Base-by-base conservation (phyloP, 805 yeast species). In the Kluyveromyces wickerhamii region DNA sequence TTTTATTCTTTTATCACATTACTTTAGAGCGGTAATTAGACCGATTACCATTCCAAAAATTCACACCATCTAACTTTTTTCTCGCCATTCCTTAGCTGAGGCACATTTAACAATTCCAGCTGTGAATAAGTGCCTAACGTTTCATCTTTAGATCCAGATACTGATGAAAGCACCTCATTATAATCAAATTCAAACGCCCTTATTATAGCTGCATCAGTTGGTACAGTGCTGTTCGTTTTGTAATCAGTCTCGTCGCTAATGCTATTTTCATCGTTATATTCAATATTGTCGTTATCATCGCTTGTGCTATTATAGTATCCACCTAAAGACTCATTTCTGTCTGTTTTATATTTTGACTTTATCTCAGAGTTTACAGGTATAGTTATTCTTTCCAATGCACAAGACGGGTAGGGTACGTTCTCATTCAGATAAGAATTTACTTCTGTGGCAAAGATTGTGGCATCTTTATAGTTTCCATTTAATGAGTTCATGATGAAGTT, bases 391-490 rank as follows among this genome's bases (percentile, higher is more conserved):
- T 54, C 59, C 44, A 47, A 44, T 5, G 43, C 35, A 19, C 34
- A 47, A 4, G 45, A 39, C 7, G 54, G 48, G 5, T 35, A 28
- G 4, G 59, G 59, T 26, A 54, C 35, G 19, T 42, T 37, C 11
- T 39, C 39, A 4, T 36, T 10, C n/a, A 45, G 20, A 7, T 47
- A 35, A 2, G 56, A 45, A 32, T 54, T 54, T 2, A 54, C 52
- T 37, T 54, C 60, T 7, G 60, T 54, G 16, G 59, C 60, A 40
- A 47, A 54, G 10, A 54, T 48, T 17, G 60, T 53, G 5, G 60
- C 60, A 35, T 54, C 57, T 29, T 47, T 46, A 23, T 48, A 29
- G 10, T 53, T 49, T 7, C 57, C 57, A 27, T 43, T 48, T 9
- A 55, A 47, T 4, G 60, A 51, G 21, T 51, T 43, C 9, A 54